Evolutionary conservation across 805 yeast genomes (phyloP).

Genomic region (Yarrowia sp.): DNA sequence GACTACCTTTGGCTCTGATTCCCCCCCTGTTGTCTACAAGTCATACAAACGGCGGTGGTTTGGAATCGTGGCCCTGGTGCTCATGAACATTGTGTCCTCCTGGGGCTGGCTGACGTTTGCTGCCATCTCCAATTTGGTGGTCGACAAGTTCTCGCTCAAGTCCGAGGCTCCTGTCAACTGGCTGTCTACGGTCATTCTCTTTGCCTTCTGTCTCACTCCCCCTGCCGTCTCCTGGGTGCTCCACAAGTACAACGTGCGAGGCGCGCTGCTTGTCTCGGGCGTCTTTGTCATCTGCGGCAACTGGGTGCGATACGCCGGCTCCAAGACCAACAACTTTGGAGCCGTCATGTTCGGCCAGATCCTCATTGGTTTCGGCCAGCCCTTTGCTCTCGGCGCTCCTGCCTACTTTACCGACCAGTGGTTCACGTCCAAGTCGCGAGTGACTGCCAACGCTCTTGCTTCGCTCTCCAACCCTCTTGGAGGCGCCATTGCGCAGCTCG

Average conservation of each 20-base stretch:
- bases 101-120: conserved; percentile 41
- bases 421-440: conserved; percentile 39
- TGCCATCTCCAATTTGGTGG: conserved; percentile 36
- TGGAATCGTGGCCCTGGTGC: conserved; percentile 36
- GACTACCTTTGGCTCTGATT: conserved; percentile 1
- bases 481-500: conserved; percentile 39
- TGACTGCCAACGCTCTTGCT: conserved; percentile 40
- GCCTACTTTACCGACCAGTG: conserved; percentile 38
- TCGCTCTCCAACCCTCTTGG: conserved; percentile 40
- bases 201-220: conserved; percentile 35
- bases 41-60: conserved; percentile 39
- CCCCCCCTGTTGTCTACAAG: conserved; percentile 29
- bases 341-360: conserved; percentile 40
- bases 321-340: conserved; percentile 33
- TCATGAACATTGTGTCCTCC: conserved; percentile 36
- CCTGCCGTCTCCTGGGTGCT: conserved; percentile 36
- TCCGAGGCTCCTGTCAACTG: conserved; percentile 38
- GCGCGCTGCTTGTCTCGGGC: conserved; percentile 33
- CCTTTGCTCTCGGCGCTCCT: conserved; percentile 38
- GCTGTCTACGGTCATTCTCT: conserved; percentile 39
- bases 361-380: conserved; percentile 40
- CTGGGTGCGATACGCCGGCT: conserved; percentile 39
- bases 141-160: conserved; percentile 31
- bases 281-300: conserved; percentile 35
- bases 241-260: conserved; percentile 31